These are phyloP conservation scores for Paratinospora sagittata DNA, from an alignment of 164 flowering plant genomes.

Conservation along the genomic window DNA sequence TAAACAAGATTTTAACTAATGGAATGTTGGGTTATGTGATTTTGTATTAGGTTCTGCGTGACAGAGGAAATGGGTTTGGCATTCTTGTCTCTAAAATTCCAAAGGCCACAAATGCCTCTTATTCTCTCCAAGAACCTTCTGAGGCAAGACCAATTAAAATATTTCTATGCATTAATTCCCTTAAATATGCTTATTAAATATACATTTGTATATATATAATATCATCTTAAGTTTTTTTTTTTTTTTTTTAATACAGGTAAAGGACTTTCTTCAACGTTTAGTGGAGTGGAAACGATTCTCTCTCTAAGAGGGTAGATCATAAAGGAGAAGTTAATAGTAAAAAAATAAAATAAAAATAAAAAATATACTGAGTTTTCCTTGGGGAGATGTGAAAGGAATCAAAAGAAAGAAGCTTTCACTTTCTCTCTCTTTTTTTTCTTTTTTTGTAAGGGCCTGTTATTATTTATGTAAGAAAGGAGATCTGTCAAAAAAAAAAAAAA, in stretches of 20 bases:
- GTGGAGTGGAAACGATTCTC: conserved; percentile 61
- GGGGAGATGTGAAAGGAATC: not conserved
- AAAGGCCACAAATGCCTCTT: conserved; percentile 75
- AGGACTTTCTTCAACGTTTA: conserved; percentile 57
- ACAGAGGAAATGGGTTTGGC: conserved; percentile 75
- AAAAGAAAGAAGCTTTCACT: too few relatives aligned
- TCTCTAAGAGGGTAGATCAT: not conserved
- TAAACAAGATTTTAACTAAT: too few relatives aligned
- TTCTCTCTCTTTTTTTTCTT: too few relatives aligned
- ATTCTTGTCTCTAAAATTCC: conserved; percentile 78
- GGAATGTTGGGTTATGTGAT: not conserved
- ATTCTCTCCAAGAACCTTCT: conserved; percentile 70
- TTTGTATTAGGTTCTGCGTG: conserved; percentile 44
- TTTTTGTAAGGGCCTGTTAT: too few relatives aligned
- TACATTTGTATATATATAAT: not conserved
- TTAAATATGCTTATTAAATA: too few relatives aligned
- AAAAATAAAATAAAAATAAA: not conserved
- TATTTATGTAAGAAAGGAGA: too few relatives aligned
- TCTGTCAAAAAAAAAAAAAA: too few relatives aligned
- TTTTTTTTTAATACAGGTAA: conserved; percentile 41
- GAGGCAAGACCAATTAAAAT: conserved; percentile 38
- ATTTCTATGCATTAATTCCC: not conserved
- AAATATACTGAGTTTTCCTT: not conserved
- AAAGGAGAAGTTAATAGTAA: too few relatives aligned
- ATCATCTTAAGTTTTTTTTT: not conserved